These are phyloP conservation scores for Rhytidhysteron rufulum DNA, from an alignment of 2,329 filamentous ascomycete genomes.

Conservation along the genomic window DNA sequence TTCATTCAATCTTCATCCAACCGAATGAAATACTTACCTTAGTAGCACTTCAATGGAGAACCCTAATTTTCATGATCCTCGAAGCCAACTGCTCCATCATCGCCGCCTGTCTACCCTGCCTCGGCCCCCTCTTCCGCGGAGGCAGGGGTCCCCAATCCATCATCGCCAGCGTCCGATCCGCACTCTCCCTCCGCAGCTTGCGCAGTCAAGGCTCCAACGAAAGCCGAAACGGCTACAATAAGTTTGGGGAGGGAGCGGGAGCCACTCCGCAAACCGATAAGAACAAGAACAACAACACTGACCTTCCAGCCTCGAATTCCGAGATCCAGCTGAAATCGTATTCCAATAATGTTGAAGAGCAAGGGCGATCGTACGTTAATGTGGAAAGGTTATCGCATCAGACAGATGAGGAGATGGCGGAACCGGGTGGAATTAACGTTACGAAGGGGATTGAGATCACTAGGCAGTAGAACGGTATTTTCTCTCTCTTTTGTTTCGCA, in stretches of 20 bases:
- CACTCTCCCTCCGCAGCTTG: conserved; percentile 3
- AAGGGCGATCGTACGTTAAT: not conserved
- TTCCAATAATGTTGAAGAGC: not conserved
- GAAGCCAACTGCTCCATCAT: conserved; percentile 9
- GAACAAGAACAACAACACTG: too few species aligned
- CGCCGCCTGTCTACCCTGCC: conserved; percentile 7
- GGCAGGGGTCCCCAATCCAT: conserved; percentile 2
- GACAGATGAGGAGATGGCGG: too few species aligned
- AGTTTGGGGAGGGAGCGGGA: not conserved
- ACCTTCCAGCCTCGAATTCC: not conserved
- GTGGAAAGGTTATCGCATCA: not conserved
- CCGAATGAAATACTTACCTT: too few species aligned
- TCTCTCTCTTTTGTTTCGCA: too few species aligned
- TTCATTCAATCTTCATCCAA: too few species aligned
- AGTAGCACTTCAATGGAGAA: not conserved
- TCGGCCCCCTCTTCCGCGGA: conserved; percentile 4
- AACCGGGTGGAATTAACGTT: too few species aligned
- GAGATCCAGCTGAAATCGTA: not conserved
- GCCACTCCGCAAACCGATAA: too few species aligned
- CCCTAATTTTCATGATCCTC: conserved; percentile 4
- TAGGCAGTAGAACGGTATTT: too few species aligned
- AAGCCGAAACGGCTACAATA: not conserved
- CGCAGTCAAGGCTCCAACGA: not conserved
- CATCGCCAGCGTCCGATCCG: conserved; percentile 2
- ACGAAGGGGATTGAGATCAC: too few species aligned